Conservation (phyloP, 805 yeast species). For the Priceomyces castillae region DNA sequence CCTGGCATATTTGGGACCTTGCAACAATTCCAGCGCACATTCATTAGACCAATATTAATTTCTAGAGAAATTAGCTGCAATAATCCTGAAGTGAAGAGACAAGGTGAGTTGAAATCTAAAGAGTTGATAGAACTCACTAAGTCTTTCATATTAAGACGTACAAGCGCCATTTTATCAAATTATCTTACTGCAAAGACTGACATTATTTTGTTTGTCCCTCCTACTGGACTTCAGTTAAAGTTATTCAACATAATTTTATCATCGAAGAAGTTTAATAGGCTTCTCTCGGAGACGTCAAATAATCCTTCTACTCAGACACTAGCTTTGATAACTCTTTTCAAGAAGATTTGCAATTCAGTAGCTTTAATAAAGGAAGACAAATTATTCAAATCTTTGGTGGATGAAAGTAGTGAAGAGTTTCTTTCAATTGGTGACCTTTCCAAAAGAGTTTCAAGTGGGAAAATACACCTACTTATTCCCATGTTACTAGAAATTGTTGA, state of each 20-base stretch:
- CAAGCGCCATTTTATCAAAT: slow-evolving; percentile 52
- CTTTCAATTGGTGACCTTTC: slow-evolving; percentile 22
- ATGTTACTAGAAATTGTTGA: slow-evolving; percentile 49
- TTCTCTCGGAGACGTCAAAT: slow-evolving; percentile 24
- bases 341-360: slow-evolving; percentile 85
- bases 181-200: slow-evolving; percentile 77
- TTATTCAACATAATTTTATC: slow-evolving; percentile 52
- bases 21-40: slow-evolving; percentile 56
- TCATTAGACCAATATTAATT: slow-evolving; percentile 64
- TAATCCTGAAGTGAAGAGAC: slow-evolving; percentile 44
- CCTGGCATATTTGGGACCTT: slow-evolving; percentile 76
- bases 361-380: slow-evolving; percentile 53
- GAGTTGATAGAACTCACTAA: slow-evolving; percentile 64
- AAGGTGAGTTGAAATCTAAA: slow-evolving; percentile 62
- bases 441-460: slow-evolving; percentile 48
- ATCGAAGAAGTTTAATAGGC: slow-evolving; percentile 31
- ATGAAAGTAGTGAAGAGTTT: slow-evolving; percentile 13
- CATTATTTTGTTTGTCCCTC: slow-evolving; percentile 71
- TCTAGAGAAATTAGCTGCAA: slow-evolving; percentile 64
- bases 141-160: slow-evolving; percentile 69
- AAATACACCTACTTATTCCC: slow-evolving; percentile 57
- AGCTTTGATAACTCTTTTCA: slow-evolving; percentile 66
- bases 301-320: slow-evolving; percentile 46
- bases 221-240: slow-evolving; percentile 57
- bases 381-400: slow-evolving; percentile 24